A percentile compares a stretch with the other conserved stretches of the same genome.
phyloP scores from a whole-genome alignment of 208 protist species.

The Leishmania mexicana region DNA sequence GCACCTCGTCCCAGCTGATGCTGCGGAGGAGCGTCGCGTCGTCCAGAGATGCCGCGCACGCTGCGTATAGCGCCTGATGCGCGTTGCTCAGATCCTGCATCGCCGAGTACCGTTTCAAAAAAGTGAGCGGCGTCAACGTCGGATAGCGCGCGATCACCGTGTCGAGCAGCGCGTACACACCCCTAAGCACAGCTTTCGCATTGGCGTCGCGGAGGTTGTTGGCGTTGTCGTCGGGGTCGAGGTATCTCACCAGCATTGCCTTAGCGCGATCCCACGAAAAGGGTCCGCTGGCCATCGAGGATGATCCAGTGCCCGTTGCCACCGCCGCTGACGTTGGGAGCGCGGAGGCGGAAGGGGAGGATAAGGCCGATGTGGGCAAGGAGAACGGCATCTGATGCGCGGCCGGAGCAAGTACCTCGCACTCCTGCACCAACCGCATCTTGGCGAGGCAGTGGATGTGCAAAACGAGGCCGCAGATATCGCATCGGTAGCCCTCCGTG shows the following conservation, averaged over 20 bases:
- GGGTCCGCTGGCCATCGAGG: background rate
- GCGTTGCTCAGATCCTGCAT: constrained; percentile 31
- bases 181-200: constrained; percentile 35
- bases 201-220: constrained; percentile 30
- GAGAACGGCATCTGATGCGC: constrained; percentile 8
- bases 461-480: constrained; percentile 34
- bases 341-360: background rate
- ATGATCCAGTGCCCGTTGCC: background rate
- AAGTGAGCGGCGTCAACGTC: constrained; percentile 21
- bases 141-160: constrained; percentile 39
- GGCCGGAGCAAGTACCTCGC: constrained; percentile 22
- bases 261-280: constrained; percentile 21
- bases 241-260: constrained; percentile 17
- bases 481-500: constrained; percentile 44
- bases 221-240: constrained; percentile 11
- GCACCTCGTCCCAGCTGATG: constrained; percentile 24
- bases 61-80: constrained; percentile 38
- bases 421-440: constrained; percentile 24
- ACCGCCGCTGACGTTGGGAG: background rate
- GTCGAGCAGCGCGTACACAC: constrained; percentile 42
- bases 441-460: constrained; percentile 45
- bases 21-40: constrained; percentile 23
- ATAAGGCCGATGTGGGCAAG: background rate
- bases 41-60: constrained; percentile 23
- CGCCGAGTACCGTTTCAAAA: constrained; percentile 26